These are phyloP conservation scores for Copromyces sp. DNA, from an alignment of 495 filamentous ascomycete species.

Conservation along the genomic window DNA sequence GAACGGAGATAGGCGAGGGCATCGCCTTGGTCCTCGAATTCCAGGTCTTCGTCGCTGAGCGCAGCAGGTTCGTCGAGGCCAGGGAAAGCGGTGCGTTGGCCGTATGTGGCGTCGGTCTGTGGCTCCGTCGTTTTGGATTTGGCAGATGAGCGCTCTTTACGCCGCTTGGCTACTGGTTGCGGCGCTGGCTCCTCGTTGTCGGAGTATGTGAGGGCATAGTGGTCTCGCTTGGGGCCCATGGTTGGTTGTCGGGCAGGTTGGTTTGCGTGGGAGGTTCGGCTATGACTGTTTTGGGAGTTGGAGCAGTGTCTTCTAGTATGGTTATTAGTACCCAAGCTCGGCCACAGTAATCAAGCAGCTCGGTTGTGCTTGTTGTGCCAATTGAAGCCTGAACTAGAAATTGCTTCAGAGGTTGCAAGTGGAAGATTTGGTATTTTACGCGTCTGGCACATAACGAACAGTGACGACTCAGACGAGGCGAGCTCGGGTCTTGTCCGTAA, in stretches of 20 bases:
- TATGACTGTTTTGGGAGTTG: background rate
- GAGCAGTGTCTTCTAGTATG: background rate
- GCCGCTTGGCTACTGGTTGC: conserved; percentile 21
- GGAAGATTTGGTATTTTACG: background rate
- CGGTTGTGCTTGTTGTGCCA: background rate
- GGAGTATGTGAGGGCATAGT: conserved; percentile 1
- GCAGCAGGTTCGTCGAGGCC: conserved; percentile 46
- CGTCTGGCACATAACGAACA: background rate
- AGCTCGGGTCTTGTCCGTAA: background rate
- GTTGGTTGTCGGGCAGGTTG: background rate
- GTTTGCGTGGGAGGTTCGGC: background rate
- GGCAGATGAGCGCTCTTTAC: conserved; percentile 10
- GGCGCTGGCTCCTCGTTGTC: conserved; percentile 3
- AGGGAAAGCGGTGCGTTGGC: conserved; percentile 69
- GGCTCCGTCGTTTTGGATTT: conserved; percentile 15
- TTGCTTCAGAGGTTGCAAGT: background rate
- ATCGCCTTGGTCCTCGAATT: conserved; percentile 48
- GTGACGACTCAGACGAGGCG: background rate
- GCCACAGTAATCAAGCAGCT: background rate
- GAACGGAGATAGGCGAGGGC: conserved; percentile 68
- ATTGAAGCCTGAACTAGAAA: background rate
- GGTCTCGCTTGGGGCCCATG: conserved; percentile 25
- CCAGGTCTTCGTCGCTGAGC: conserved; percentile 36
- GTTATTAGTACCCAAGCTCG: background rate
- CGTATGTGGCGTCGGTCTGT: conserved; percentile 54